Percentiles rank a stretch among this genome's conserved stretches.
These are phyloP conservation scores for Rhododendron vialii DNA, from an alignment of 148 eudicot species.

Conservation along the genomic window DNA sequence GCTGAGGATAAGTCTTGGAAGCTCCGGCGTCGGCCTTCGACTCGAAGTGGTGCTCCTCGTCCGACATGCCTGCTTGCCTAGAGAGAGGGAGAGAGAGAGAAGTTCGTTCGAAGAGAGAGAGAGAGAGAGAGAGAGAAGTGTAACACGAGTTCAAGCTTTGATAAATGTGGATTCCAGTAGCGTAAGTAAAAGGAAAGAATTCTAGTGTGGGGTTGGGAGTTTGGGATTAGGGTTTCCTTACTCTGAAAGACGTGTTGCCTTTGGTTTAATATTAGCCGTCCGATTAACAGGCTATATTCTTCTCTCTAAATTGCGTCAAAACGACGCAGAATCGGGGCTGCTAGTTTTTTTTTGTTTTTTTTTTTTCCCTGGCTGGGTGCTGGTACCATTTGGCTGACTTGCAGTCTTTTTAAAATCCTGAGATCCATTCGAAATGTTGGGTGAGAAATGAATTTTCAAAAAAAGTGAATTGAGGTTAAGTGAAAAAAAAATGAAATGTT, in stretches of 20 bases:
- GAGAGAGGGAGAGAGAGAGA: neutral
- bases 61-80: neutral
- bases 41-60: slow-evolving; percentile 1
- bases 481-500: no score
- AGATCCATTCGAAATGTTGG: no score
- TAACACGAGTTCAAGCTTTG: neutral
- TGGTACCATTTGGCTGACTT: no score
- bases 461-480: no score
- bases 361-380: no score
- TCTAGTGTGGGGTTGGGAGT: neutral
- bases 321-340: no score
- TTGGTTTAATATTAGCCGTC: neutral
- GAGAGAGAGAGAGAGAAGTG: neutral
- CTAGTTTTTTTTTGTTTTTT: no score
- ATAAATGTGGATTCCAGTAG: neutral
- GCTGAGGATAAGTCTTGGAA: neutral
- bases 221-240: neutral
- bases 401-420: no score
- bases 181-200: neutral
- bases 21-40: slow-evolving; percentile 2
- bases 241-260: neutral
- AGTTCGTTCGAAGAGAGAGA: neutral
- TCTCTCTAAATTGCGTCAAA: no score
- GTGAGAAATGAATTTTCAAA: no score
- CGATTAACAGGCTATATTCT: neutral